A percentile compares a stretch with the other conserved stretches of the same genome.
phyloP scores from a whole-genome alignment of 208 protist species.

The Tritrichomonas musculus region DNA sequence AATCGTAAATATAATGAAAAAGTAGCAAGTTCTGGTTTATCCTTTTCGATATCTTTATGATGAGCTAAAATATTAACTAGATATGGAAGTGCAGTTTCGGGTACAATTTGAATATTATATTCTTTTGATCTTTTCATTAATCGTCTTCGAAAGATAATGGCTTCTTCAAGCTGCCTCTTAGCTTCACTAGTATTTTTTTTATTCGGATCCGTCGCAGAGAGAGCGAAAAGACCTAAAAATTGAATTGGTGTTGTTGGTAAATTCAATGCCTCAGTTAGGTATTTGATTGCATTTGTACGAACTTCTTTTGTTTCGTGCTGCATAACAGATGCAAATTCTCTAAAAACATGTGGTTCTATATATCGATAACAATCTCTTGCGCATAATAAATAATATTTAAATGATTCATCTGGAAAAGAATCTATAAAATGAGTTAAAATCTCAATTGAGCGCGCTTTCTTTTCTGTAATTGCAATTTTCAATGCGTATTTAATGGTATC shows the following conservation, averaged over 20 bases:
- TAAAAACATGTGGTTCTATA: neutral
- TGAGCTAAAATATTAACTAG: neutral
- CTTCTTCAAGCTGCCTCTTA: too few relatives aligned
- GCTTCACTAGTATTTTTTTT: too few relatives aligned
- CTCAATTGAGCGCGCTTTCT: neutral
- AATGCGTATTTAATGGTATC: neutral
- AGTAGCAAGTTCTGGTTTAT: neutral
- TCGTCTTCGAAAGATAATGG: too few relatives aligned
- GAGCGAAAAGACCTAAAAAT: neutral
- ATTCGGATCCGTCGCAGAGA: neutral
- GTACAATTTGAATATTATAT: neutral
- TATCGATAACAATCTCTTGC: neutral
- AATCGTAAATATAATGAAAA: neutral
- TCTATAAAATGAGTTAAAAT: neutral
- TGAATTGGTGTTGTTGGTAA: neutral
- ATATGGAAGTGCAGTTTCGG: neutral
- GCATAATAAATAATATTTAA: neutral
- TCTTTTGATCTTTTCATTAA: too few relatives aligned
- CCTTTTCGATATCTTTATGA: neutral
- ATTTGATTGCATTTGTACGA: neutral
- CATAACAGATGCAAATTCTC: neutral
- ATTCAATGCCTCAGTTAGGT: neutral
- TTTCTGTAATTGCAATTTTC: neutral
- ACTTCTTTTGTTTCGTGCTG: neutral
- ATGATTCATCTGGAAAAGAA: neutral